phyloP scores from a whole-genome alignment of 306 rosid genomes.

The Cucurbita pepo region DNA sequence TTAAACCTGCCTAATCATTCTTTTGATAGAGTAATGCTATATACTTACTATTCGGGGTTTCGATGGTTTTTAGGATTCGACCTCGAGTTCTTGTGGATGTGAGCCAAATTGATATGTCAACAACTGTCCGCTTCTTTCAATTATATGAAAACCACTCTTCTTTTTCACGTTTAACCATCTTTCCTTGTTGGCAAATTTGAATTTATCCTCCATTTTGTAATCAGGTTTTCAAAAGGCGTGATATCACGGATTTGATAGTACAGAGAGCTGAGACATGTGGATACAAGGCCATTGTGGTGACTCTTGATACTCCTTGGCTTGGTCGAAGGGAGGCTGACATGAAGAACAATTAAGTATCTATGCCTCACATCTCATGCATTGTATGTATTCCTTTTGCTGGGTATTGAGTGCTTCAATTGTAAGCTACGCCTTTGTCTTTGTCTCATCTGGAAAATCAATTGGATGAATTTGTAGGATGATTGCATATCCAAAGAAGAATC shows the following conservation, averaged over 20 bases:
- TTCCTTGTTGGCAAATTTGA: not conserved
- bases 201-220: not conserved
- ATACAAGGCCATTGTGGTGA: slow-evolving; percentile 46
- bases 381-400: not conserved
- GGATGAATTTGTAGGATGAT: slow-evolving; percentile 26
- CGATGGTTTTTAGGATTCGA: slow-evolving; percentile 25
- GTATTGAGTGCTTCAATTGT: not conserved
- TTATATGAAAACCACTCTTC: slow-evolving; percentile 29
- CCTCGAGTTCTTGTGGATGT: slow-evolving; percentile 63
- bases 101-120: slow-evolving; percentile 43
- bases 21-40: not conserved
- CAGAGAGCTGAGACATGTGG: slow-evolving; percentile 46
- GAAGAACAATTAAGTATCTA: slow-evolving; percentile 41
- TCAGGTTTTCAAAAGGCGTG: slow-evolving; percentile 43
- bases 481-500: slow-evolving; percentile 31
- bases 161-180: not conserved
- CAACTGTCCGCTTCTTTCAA: slow-evolving; percentile 51
- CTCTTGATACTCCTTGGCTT: slow-evolving; percentile 38
- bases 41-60: not conserved
- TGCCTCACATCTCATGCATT: not conserved
- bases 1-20: not conserved
- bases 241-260: slow-evolving; percentile 28
- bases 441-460: not conserved
- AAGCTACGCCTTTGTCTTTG: not conserved
- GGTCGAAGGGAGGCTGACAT: slow-evolving; percentile 70